Percentiles rank a stretch among this genome's conserved stretches.
Evolutionary conservation across 1,284 basidiomycete genomes (phyloP).

Genomic region (Schizophyllum commune): DNA sequence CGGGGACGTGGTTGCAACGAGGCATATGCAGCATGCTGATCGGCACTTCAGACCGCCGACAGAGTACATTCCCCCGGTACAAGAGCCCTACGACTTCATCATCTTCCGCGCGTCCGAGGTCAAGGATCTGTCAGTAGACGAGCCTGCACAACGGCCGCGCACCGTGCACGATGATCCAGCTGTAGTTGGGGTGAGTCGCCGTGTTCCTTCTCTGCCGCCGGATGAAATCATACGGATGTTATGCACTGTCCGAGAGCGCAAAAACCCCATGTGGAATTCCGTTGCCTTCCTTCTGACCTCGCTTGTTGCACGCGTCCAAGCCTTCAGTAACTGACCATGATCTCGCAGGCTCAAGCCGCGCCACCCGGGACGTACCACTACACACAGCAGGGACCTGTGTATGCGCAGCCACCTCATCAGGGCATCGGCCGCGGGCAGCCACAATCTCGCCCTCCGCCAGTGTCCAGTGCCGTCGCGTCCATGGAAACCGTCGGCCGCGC

Average conservation of each 20-base stretch:
- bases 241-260: constrained; percentile 47
- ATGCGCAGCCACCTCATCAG: background rate
- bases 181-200: constrained; percentile 56
- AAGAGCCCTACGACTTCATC: constrained; percentile 74
- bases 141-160: constrained; percentile 40
- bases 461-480: background rate
- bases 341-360: constrained; percentile 12
- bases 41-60: constrained; percentile 43
- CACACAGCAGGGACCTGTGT: constrained; percentile 11
- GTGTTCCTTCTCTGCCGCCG: constrained; percentile 11
- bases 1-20: background rate
- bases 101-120: constrained; percentile 80
- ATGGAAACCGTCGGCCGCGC: constrained; percentile 69
- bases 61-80: constrained; percentile 70
- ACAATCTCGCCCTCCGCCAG: constrained; percentile 7
- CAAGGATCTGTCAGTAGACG: constrained; percentile 72
- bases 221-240: constrained; percentile 50
- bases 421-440: constrained; percentile 13
- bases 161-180: constrained; percentile 74
- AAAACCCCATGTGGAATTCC: constrained; percentile 2
- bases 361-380: constrained; percentile 16
- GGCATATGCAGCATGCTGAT: background rate
- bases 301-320: constrained; percentile 14
- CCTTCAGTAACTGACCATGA: constrained; percentile 13
- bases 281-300: constrained; percentile 11